These are phyloP conservation scores for Nakazawaea ambrosiae DNA, from an alignment of 805 yeast species.

Conservation along the genomic window DNA sequence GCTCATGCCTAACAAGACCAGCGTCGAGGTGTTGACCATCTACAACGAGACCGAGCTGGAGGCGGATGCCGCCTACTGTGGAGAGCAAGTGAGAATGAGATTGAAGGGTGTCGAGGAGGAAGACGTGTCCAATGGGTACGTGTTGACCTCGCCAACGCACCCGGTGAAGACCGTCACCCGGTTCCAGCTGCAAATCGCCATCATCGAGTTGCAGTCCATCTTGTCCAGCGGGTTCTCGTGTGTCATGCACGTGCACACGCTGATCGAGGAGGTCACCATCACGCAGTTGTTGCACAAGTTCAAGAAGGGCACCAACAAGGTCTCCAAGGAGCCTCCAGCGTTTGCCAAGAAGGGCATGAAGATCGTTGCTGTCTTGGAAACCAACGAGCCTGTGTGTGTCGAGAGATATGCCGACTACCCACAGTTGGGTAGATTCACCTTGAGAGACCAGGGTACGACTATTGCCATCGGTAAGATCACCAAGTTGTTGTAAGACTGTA, in stretches of 20 bases:
- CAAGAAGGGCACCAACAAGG: conserved; percentile 95
- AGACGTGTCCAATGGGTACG: conserved; percentile 87
- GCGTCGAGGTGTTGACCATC: conserved; percentile 80
- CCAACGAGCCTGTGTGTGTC: conserved; percentile 82
- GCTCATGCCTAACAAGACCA: conserved; percentile 86
- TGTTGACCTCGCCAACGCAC: conserved; percentile 73
- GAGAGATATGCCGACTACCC: conserved; percentile 91
- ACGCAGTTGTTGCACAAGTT: conserved; percentile 81
- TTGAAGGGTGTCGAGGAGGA: conserved; percentile 96
- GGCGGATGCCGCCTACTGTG: conserved; percentile 83
- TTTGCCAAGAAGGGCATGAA: conserved; percentile 99
- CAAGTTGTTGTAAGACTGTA: conserved; percentile 64
- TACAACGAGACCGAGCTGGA: conserved; percentile 95
- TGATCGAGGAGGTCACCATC: conserved; percentile 90
- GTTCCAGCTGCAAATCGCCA: conserved; percentile 94
- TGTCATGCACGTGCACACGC: conserved; percentile 98
- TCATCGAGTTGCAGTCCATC: conserved; percentile 92
- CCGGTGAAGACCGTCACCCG: conserved; percentile 89
- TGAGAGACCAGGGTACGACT: conserved; percentile 97
- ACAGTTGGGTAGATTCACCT: conserved; percentile 95
- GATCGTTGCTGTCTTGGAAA: conserved; percentile 86
- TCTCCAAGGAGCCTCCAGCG: conserved; percentile 94
- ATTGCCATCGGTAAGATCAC: conserved; percentile 98
- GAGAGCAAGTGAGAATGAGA: conserved; percentile 94
- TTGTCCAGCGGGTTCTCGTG: conserved; percentile 94